Percentiles rank a stretch among this genome's conserved stretches.
phyloP scores from a whole-genome alignment of 2,329 filamentous ascomycete species.

The Fusarium chuoi region DNA sequence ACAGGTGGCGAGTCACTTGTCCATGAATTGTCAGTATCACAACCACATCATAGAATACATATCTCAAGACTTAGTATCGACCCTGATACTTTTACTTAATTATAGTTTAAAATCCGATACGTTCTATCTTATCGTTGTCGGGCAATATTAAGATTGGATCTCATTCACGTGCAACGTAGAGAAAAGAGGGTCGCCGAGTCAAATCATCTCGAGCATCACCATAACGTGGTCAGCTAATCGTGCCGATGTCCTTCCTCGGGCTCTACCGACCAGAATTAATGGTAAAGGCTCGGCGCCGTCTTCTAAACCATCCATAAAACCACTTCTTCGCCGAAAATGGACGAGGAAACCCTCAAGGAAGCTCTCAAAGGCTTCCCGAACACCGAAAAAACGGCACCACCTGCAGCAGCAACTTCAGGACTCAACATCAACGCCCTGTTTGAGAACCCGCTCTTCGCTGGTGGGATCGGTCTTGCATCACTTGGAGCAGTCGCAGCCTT shows the following conservation, averaged over 20 bases:
- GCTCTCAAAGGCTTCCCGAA: constrained; percentile 35
- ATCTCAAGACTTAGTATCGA: neutral
- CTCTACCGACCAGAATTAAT: constrained; percentile 3
- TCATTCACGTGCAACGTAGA: constrained; percentile 29
- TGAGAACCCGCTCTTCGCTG: constrained; percentile 71
- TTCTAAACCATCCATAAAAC: constrained; percentile 14
- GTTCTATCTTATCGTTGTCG: neutral
- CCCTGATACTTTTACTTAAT: neutral
- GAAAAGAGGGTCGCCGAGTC: constrained; percentile 31
- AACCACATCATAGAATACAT: neutral
- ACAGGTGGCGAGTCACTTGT: neutral
- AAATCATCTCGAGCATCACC: neutral
- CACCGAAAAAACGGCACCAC: constrained; percentile 47
- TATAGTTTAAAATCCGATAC: neutral
- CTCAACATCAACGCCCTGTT: constrained; percentile 68
- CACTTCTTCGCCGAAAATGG: constrained; percentile 13
- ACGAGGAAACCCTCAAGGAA: constrained; percentile 31
- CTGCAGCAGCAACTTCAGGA: constrained; percentile 45
- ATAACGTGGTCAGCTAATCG: neutral
- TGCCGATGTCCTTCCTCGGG: neutral
- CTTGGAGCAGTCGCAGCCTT: constrained; percentile 85
- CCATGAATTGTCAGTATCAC: neutral
- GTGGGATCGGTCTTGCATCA: constrained; percentile 90
- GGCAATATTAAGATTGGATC: neutral
- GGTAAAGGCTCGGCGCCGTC: neutral